These are phyloP conservation scores for Candida silvatica DNA, from an alignment of 805 yeast genomes.

Conservation along the genomic window DNA sequence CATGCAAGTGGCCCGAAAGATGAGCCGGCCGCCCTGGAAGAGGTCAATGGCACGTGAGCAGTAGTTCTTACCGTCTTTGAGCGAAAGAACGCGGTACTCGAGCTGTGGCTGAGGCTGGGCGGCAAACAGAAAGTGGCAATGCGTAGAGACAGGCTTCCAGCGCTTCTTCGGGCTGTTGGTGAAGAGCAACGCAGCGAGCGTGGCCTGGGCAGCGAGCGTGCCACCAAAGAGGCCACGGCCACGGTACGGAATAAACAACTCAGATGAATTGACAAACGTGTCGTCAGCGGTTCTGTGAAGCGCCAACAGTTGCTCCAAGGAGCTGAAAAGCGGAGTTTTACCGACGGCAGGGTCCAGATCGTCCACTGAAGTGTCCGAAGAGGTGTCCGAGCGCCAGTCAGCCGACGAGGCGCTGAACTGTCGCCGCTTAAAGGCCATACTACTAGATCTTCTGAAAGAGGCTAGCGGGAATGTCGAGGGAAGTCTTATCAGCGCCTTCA, in stretches of 20 bases:
- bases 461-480: no score
- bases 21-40: constrained; percentile 41
- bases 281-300: constrained; percentile 13
- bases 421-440: no score
- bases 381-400: no score
- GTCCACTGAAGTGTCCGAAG: background rate
- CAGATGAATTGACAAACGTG: constrained; percentile 16
- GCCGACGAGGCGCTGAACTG: no score
- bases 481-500: no score
- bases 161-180: constrained; percentile 25
- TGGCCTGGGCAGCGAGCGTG: constrained; percentile 55
- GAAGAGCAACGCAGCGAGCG: constrained; percentile 49
- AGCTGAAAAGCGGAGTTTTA: constrained; percentile 1
- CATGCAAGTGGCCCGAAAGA: constrained; percentile 44
- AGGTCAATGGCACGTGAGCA: constrained; percentile 46
- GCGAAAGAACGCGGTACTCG: constrained; percentile 41
- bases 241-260: constrained; percentile 33
- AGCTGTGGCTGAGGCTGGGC: constrained; percentile 40
- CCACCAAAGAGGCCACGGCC: constrained; percentile 72
- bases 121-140: constrained; percentile 50
- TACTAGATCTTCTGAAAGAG: no score
- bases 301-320: constrained; percentile 16
- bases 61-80: constrained; percentile 45
- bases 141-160: constrained; percentile 52
- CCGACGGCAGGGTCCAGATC: background rate